A percentile compares a stretch with the other conserved stretches of the same genome.
Conservation (phyloP, 805 yeast genomes). For the Debaryomyces maramus region DNA sequence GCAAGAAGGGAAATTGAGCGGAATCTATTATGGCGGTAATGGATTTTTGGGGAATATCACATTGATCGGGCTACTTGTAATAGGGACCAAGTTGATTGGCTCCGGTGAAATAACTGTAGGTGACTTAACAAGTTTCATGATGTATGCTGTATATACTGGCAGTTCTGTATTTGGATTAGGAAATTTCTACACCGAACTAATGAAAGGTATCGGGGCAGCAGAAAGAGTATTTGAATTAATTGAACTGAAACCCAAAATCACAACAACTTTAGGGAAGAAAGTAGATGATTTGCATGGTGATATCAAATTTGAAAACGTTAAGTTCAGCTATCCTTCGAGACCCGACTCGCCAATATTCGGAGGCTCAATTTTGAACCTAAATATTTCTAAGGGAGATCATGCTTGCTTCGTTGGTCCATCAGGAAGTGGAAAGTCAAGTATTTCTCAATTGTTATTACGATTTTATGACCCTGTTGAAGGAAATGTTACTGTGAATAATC, state of each 20-base stretch:
- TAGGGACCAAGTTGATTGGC: slow-evolving; percentile 82
- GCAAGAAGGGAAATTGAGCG: slow-evolving; percentile 77
- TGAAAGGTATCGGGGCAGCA: slow-evolving; percentile 98
- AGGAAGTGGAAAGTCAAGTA: slow-evolving; percentile 93
- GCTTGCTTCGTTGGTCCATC: slow-evolving; percentile 96
- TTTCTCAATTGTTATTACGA: slow-evolving; percentile 74
- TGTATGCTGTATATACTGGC: slow-evolving; percentile 94
- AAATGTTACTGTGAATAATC: slow-evolving; percentile 59
- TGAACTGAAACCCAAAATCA: slow-evolving; percentile 72
- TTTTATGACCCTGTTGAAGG: slow-evolving; percentile 81
- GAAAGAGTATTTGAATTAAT: slow-evolving; percentile 85
- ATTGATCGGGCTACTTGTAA: slow-evolving; percentile 68
- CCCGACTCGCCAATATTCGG: slow-evolving; percentile 66
- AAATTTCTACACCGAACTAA: slow-evolving; percentile 86
- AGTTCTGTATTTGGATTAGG: slow-evolving; percentile 90
- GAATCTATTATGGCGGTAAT: slow-evolving; percentile 73
- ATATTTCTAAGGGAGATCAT: slow-evolving; percentile 76
- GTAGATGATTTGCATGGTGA: slow-evolving; percentile 48
- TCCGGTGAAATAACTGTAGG: slow-evolving; percentile 79
- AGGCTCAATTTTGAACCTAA: slow-evolving; percentile 48
- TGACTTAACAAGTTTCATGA: slow-evolving; percentile 86
- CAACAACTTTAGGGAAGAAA: slow-evolving; percentile 61
- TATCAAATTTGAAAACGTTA: slow-evolving; percentile 61
- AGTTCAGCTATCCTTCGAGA: slow-evolving; percentile 83
- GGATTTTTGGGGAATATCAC: slow-evolving; percentile 84